Evolutionary conservation across 2,329 filamentous ascomycete species (phyloP).

Genomic region (Aureobasidium sp.): DNA sequence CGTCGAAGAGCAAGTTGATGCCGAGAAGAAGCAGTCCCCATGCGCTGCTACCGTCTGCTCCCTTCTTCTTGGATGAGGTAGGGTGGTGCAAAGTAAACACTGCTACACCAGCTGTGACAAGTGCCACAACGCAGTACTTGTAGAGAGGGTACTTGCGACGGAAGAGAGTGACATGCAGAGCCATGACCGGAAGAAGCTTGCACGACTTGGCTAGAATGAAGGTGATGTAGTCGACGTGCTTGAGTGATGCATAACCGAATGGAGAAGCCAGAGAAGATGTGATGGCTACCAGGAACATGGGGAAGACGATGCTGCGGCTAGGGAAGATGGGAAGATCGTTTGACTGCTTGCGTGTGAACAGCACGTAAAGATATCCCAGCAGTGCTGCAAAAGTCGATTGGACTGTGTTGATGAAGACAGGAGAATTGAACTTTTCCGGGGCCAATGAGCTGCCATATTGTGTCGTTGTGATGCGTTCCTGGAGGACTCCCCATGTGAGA

Average conservation of each 20-base stretch:
- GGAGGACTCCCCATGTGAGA: constrained; percentile 90
- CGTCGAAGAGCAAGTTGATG: constrained; percentile 91
- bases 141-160: constrained; percentile 82
- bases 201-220: constrained; percentile 96
- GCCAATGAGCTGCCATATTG: constrained; percentile 58
- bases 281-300: constrained; percentile 75
- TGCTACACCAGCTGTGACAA: constrained; percentile 86
- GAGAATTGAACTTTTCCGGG: constrained; percentile 77
- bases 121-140: constrained; percentile 88
- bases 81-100: constrained; percentile 85
- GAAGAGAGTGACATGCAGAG: constrained; percentile 88
- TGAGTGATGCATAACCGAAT: constrained; percentile 86
- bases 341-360: constrained; percentile 43
- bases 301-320: constrained; percentile 61
- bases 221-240: constrained; percentile 95
- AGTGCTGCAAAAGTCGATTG: constrained; percentile 83
- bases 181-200: constrained; percentile 98
- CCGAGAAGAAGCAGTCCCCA: constrained; percentile 78
- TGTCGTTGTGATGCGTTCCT: constrained; percentile 95
- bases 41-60: constrained; percentile 47
- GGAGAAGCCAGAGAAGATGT: constrained; percentile 86
- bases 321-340: constrained; percentile 62
- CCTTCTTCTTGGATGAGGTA: constrained; percentile 45
- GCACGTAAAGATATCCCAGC: constrained; percentile 74
- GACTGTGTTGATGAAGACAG: constrained; percentile 91